Conservation (phyloP, 331 rosid species). For the Quercus tomentella region DNA sequence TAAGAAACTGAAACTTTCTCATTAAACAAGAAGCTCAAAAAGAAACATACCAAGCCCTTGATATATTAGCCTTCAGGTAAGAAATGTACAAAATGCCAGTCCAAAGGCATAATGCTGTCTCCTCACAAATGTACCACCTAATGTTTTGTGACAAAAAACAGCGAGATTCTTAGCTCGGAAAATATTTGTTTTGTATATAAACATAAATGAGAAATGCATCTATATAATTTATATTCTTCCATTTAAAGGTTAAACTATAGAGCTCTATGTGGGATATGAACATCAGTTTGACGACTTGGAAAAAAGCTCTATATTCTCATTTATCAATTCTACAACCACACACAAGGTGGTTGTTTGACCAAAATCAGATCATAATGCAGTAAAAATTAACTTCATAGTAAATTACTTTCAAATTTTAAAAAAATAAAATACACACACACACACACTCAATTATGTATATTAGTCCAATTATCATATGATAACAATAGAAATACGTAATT, state of each 20-base stretch:
- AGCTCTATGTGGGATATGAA: conserved; percentile 18
- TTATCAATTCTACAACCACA: conserved; percentile 4
- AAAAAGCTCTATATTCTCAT: conserved; percentile 3
- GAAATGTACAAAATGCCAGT: conserved; percentile 72
- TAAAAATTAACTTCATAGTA: not conserved
- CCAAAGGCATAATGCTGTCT: conserved; percentile 92
- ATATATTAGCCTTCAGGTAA: conserved; percentile 63
- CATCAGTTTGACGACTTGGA: conserved; percentile 4
- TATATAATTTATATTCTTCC: not conserved
- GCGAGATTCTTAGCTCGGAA: conserved; percentile 9
- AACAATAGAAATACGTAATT: no score
- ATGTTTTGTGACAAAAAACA: conserved; percentile 21
- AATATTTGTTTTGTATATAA: not conserved
- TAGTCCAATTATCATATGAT: no score
- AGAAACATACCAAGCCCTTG: conserved; percentile 69
- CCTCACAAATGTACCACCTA: conserved; percentile 97
- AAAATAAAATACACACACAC: no score
- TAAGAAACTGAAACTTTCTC: not conserved
- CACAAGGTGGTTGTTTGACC: not conserved
- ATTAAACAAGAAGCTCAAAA: conserved; percentile 9
- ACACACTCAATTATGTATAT: no score
- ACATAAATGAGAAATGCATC: conserved; percentile 15
- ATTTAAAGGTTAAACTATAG: not conserved
- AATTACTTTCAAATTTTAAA: not conserved
- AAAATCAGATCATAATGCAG: not conserved